Base-by-base conservation (phyloP, 2,329 filamentous ascomycete species). In the Dichotomopilus funicola region DNA sequence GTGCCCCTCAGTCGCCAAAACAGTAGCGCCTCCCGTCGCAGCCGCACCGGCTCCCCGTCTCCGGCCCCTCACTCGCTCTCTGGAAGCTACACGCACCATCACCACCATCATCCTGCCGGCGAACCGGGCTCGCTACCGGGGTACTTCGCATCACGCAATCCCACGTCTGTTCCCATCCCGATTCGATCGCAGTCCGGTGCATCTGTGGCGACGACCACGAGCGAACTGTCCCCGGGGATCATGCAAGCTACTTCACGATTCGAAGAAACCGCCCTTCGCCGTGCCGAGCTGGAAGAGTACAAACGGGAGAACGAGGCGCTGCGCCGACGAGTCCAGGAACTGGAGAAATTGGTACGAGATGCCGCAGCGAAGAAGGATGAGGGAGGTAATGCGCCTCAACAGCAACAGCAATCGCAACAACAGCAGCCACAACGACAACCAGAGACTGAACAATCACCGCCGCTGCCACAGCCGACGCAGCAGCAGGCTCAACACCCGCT, bases 281-380 rank as follows among this genome's bases (percentile, higher is more conserved):
- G 82, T 4, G 73, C 76, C 40, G 83, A 87, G 65, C 71, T 87
- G 0, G 83, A 87, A 31, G 70, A 64, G 5, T 79, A 81, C 41
- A 86, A 84, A 70, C 74, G 76, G 47, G 84, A 87, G 69, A 87
- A 87, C 57, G 83, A 87, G 51, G 67, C 69, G 0, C 69, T 87
- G 46, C 84, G 83, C 72, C 73, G 77, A 53, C 76, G 80, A 11
- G 79, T 87, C 56, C 75, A 81, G 46, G 83, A 87, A 44, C 69
- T 87, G 9, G 84, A 87, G 70, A 73, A 75, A 40, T 70, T 75
- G 59, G 71, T 85, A 6, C 72, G 76, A 6, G 76, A 79, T 5
- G 56, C 50, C 4, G 27, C 31, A 4, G 48, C 69, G 75, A 9
- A 70, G 75, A 37, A 40, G 77, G 77, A 61, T 78, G 49, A n/a